Percentiles rank a stretch among this genome's conserved stretches.
phyloP scores from a whole-genome alignment of 2,329 filamentous ascomycete species.

The Leptographium lundbergii region DNA sequence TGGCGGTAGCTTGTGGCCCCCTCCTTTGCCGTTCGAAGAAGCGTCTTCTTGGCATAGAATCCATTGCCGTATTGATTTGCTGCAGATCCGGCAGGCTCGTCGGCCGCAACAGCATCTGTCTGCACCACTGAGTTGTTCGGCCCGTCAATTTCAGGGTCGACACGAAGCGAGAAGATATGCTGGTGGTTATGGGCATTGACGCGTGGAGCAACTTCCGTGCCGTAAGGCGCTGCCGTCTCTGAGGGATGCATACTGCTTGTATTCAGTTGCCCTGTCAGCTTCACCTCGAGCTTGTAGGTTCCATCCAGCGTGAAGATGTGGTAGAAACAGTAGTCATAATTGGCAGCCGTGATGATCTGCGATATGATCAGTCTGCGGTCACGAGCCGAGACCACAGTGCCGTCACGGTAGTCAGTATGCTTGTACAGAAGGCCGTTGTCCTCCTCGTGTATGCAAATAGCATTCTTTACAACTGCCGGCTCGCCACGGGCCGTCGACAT shows the following conservation, averaged over 20 bases:
- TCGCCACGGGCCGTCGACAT: constrained; percentile 69
- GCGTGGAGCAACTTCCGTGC: constrained; percentile 80
- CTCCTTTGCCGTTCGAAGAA: constrained; percentile 57
- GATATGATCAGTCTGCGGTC: constrained; percentile 77
- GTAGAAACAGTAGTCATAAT: constrained; percentile 65
- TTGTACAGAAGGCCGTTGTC: constrained; percentile 88
- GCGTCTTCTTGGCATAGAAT: constrained; percentile 76
- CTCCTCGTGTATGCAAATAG: constrained; percentile 90
- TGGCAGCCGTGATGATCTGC: constrained; percentile 88
- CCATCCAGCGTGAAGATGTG: constrained; percentile 52
- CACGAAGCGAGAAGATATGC: constrained; percentile 81
- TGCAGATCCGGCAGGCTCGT: constrained; percentile 62
- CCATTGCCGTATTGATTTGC: constrained; percentile 87
- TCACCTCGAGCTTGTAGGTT: constrained; percentile 82
- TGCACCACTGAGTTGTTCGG: constrained; percentile 76
- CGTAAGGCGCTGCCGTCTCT: constrained; percentile 77
- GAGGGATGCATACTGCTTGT: constrained; percentile 71
- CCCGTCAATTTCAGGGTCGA: constrained; percentile 71
- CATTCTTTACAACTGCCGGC: constrained; percentile 74
- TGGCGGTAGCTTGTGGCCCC: constrained; percentile 72
- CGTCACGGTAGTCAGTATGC: constrained; percentile 84
- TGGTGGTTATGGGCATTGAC: constrained; percentile 96
- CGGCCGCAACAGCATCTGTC: constrained; percentile 59
- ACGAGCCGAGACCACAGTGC: constrained; percentile 73
- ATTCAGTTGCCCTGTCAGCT: constrained; percentile 85